Conservation (phyloP, 2,329 filamentous ascomycete genomes). For the Colletotrichum tropicale region DNA sequence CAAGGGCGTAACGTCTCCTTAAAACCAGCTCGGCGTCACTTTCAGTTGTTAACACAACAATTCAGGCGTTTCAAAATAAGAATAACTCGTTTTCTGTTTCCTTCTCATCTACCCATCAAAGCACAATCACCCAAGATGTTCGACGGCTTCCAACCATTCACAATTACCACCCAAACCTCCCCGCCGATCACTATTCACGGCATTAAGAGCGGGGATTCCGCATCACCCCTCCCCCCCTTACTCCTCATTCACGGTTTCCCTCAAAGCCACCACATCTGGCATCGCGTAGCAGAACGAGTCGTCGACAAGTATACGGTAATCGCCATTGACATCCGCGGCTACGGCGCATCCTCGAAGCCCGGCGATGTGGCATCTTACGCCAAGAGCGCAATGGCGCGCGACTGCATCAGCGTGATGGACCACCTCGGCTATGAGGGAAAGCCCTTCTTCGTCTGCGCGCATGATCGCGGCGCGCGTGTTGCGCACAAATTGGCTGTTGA, state of each 20-base stretch:
- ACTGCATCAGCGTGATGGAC: conserved; percentile 51
- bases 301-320: conserved; percentile 44
- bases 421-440: conserved; percentile 34
- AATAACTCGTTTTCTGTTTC: not conserved
- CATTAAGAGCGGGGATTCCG: conserved; percentile 34
- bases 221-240: conserved; percentile 36
- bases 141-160: conserved; percentile 39
- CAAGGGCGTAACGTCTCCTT: not conserved
- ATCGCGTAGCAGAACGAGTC: conserved; percentile 45
- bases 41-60: not conserved
- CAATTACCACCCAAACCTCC: conserved; percentile 37
- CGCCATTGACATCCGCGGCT: conserved; percentile 54
- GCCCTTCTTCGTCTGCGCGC: conserved; percentile 54
- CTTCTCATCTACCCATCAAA: not conserved
- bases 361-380: conserved; percentile 38
- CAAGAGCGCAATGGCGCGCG: conserved; percentile 54
- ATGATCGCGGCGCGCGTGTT: conserved; percentile 62
- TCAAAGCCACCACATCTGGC: conserved; percentile 58
- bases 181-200: conserved; percentile 48
- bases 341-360: conserved; percentile 55
- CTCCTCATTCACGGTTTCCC: conserved; percentile 58
- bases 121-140: conserved; percentile 35
- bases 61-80: not conserved
- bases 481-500: conserved; percentile 59
- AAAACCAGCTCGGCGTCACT: not conserved